Percentiles rank a stretch among this genome's conserved stretches.
phyloP scores from a whole-genome alignment of 495 filamentous ascomycete species.

The Pseudomonodictys pantanalensis region DNA sequence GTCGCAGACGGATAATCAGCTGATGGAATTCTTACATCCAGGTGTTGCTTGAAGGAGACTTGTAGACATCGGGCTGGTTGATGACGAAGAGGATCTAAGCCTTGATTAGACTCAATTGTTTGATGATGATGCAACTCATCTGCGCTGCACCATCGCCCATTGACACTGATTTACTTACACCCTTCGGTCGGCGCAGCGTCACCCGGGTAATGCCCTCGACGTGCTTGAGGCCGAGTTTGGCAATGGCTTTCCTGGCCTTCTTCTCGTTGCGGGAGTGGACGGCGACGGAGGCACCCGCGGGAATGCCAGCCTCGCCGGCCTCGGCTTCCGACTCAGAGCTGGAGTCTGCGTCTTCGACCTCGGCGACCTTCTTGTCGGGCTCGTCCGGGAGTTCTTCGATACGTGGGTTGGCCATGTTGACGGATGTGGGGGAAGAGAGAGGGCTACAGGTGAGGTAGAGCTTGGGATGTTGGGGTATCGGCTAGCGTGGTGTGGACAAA shows the following conservation, averaged over 20 bases:
- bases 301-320: slow-evolving; percentile 63
- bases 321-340: slow-evolving; percentile 66
- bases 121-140: neutral
- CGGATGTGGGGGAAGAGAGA: slow-evolving; percentile 37
- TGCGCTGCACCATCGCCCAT: neutral
- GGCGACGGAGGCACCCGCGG: slow-evolving; percentile 79
- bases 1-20: neutral
- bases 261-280: slow-evolving; percentile 99
- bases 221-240: slow-evolving; percentile 94
- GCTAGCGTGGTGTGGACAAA: too few relatives aligned
- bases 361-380: slow-evolving; percentile 64
- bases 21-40: slow-evolving; percentile 76
- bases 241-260: slow-evolving; percentile 98
- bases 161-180: slow-evolving; percentile 59
- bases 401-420: slow-evolving; percentile 91
- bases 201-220: slow-evolving; percentile 97
- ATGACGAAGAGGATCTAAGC: slow-evolving; percentile 95
- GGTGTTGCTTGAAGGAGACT: slow-evolving; percentile 95
- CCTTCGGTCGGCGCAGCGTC: slow-evolving; percentile 95
- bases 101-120: slow-evolving; percentile 2
- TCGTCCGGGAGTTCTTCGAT: slow-evolving; percentile 97
- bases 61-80: slow-evolving; percentile 99
- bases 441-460: slow-evolving; percentile 39
- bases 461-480: slow-evolving; percentile 14
- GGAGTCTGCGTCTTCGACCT: slow-evolving; percentile 74